Evolutionary conservation across 2,329 filamentous ascomycete species (phyloP).

Genomic region (Scytalidium sp.): DNA sequence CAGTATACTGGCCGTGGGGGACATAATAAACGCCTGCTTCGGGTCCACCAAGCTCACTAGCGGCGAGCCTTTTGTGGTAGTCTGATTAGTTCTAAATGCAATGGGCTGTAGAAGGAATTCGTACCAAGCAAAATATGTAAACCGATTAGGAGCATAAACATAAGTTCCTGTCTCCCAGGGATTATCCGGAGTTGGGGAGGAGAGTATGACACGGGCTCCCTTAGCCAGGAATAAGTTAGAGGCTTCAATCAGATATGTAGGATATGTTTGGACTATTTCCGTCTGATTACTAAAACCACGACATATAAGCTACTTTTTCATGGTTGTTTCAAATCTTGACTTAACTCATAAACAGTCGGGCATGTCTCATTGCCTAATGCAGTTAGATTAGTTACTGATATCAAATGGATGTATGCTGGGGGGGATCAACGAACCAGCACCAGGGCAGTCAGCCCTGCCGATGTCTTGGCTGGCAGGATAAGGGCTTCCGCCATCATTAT

Average conservation of each 20-base stretch:
- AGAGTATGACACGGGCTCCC: constrained; percentile 59
- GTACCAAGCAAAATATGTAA: constrained; percentile 45
- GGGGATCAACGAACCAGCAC: constrained; percentile 19
- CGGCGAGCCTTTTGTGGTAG: constrained; percentile 11
- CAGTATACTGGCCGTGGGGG: constrained; percentile 16
- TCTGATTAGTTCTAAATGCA: not conserved
- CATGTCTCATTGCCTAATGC: constrained; percentile 16
- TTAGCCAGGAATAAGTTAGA: constrained; percentile 37
- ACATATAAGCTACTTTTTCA: not conserved
- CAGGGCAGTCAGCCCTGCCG: constrained; percentile 55
- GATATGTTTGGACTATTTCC: constrained; percentile 26
- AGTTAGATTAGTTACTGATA: not conserved
- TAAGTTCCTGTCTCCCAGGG: constrained; percentile 55
- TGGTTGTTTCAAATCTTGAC: not conserved
- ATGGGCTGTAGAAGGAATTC: not conserved
- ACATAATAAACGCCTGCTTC: constrained; percentile 17
- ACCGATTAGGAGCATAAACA: constrained; percentile 42
- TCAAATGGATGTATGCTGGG: not conserved
- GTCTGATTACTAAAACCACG: constrained; percentile 12
- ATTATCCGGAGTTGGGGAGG: constrained; percentile 61
- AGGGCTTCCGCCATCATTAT: constrained; percentile 63
- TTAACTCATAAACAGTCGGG: constrained; percentile 15
- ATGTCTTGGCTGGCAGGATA: constrained; percentile 52
- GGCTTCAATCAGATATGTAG: constrained; percentile 21
- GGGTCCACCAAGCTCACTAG: constrained; percentile 15